Evolutionary conservation across 768 basidiomycete species (phyloP).

Genomic region (Tulasnella sp.): DNA sequence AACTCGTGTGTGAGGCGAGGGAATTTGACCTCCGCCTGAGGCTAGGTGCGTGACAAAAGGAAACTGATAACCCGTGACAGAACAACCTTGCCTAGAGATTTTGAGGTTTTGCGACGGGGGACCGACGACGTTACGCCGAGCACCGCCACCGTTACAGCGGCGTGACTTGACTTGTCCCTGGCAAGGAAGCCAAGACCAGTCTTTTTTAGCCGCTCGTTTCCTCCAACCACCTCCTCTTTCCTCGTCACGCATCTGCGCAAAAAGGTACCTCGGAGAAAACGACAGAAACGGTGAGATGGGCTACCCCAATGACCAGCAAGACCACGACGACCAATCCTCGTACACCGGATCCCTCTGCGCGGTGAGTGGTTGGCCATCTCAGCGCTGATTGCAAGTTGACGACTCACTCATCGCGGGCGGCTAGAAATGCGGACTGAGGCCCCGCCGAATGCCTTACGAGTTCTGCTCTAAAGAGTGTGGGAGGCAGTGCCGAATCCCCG

Average conservation of each 20-base stretch:
- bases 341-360: neutral
- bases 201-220: neutral
- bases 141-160: neutral
- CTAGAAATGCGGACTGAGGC: constrained; percentile 1
- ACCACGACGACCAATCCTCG: neutral
- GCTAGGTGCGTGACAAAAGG: no score
- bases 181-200: neutral
- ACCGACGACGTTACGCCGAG: neutral
- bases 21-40: no score
- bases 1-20: no score
- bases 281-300: neutral
- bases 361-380: neutral
- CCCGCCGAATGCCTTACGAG: neutral
- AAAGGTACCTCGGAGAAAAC: neutral
- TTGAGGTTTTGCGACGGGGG: no score
- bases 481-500: neutral
- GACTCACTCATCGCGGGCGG: neutral
- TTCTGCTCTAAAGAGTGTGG: neutral
- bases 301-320: neutral
- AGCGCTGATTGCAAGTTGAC: neutral
- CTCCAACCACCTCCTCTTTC: neutral
- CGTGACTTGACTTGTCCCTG: neutral
- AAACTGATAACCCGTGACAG: no score
- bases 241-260: neutral
- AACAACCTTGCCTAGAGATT: no score